phyloP scores from a whole-genome alignment of 2,329 filamentous ascomycete species.

The Keithomyces neogunnii region DNA sequence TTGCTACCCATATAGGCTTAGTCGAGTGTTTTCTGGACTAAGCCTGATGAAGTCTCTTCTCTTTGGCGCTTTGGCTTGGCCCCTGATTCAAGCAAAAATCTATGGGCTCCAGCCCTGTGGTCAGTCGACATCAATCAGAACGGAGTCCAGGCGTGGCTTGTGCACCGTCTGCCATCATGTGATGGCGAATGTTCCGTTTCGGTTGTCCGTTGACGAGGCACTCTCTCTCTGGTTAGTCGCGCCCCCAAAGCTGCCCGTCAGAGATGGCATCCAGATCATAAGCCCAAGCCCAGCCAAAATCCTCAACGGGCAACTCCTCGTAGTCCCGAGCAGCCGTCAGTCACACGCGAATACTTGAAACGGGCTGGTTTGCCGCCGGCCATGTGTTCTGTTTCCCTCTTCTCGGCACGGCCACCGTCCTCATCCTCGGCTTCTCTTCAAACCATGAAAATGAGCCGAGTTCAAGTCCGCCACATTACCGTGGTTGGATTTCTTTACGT shows the following conservation, averaged over 20 bases:
- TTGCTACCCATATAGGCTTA: background rate
- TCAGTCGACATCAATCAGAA: background rate
- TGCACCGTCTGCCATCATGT: slow-evolving; percentile 5
- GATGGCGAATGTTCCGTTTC: slow-evolving; percentile 4
- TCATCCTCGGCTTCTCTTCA: too few species aligned
- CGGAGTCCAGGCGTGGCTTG: background rate
- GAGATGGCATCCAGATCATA: too few species aligned
- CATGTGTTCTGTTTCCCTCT: too few species aligned
- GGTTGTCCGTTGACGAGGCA: background rate
- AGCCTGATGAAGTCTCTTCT: background rate
- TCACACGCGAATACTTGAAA: slow-evolving; percentile 4
- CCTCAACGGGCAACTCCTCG: slow-evolving; percentile 2
- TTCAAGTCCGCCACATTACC: too few species aligned
- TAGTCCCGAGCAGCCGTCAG: slow-evolving; percentile 6
- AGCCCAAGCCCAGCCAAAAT: background rate
- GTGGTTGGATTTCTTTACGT: too few species aligned
- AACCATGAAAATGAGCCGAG: too few species aligned
- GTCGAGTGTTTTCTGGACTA: background rate
- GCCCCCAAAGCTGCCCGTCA: background rate
- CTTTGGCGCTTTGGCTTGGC: background rate
- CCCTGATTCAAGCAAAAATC: background rate
- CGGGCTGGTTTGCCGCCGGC: background rate
- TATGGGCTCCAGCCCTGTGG: background rate
- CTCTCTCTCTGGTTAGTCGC: background rate
- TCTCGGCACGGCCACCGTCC: too few species aligned